phyloP scores from a whole-genome alignment of 371 early-diverging fungal species.

The Umbelopsis sp. region DNA sequence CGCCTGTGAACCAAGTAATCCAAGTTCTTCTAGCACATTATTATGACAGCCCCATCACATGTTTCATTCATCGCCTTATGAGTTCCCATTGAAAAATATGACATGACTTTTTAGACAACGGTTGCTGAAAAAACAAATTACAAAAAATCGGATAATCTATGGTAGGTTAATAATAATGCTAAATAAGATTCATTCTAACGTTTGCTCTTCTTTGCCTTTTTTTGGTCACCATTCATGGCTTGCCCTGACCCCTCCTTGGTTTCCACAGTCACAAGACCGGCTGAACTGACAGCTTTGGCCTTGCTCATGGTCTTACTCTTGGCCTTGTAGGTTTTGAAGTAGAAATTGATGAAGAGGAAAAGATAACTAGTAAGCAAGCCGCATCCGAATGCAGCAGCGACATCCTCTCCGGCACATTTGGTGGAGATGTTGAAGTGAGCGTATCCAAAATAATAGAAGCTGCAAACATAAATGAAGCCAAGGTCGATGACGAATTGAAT shows the following conservation, averaged over 20 bases:
- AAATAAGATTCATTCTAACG: neutral
- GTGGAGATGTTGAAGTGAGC: slow-evolving; percentile 59
- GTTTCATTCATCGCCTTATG: too few relatives aligned
- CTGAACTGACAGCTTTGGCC: slow-evolving; percentile 24
- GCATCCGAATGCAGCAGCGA: slow-evolving; percentile 79
- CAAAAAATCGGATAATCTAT: too few relatives aligned
- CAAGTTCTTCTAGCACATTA: too few relatives aligned
- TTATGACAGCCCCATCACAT: too few relatives aligned
- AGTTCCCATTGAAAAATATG: too few relatives aligned
- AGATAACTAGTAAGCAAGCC: slow-evolving; percentile 78
- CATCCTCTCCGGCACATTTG: slow-evolving; percentile 75
- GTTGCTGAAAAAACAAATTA: too few relatives aligned
- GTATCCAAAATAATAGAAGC: slow-evolving; percentile 72
- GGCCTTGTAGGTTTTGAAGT: slow-evolving; percentile 76
- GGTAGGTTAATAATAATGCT: too few relatives aligned
- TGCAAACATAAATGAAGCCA: slow-evolving; percentile 70
- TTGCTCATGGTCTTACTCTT: slow-evolving; percentile 36
- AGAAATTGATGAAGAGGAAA: slow-evolving; percentile 84
- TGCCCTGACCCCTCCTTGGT: slow-evolving; percentile 4
- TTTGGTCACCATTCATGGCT: neutral
- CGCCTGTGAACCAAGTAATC: too few relatives aligned
- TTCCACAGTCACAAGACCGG: neutral
- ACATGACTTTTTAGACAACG: too few relatives aligned
- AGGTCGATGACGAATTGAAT: slow-evolving; percentile 85
- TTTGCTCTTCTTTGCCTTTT: neutral